Base-by-base conservation (phyloP, 2,329 filamentous ascomycete species). In the Alternaria sp. region DNA sequence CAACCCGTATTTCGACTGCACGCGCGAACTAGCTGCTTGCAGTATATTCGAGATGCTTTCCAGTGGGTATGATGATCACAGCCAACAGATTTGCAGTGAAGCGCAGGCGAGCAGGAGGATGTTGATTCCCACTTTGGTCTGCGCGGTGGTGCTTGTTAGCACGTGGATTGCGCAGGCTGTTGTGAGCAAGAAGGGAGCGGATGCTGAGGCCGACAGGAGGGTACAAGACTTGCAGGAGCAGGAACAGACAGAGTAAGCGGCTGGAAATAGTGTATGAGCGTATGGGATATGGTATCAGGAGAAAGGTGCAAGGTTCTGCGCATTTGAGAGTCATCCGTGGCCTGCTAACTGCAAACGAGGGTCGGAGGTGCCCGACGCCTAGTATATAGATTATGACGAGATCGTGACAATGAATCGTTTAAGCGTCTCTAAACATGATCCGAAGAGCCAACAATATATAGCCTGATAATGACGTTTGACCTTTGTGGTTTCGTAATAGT, bases 1-100 rank as follows among this genome's bases (percentile, higher is more conserved):
- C 23, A 46, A 55, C 14, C 30, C 25, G 10, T 15, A 26, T 9
- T 54, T 55, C 26, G 33, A 30, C 20, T 55, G 58, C 43, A 45
- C 58, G 3, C 58, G 58, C 15, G 58, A 60, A 26, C 41, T 55
- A 2, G 58, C 50, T 30, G 58, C 58, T 14, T 60, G 58, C 12
- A 15, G 46, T 21, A 10, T 43, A 5, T 21, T 55, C 8, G 28
- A 46, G 15, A 55, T 33, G 12, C 4, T 51, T 20, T 51, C 30
- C 1, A 51, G 28, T 2, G 18, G 18, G 6, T 23, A 51, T n/a
- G 49, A 37, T 37, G 28, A 23, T 8, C 33, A 30, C 26, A 51
- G 41, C 3, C 14, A 26, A 12, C n/a, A 30, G 11, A 44, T 45
- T 8, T 60, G 58, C 47, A 10, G n/a, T 8, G 58, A 60, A 41